phyloP scores from a whole-genome alignment of 2,329 filamentous ascomycete species.

The Orbilia quercus region DNA sequence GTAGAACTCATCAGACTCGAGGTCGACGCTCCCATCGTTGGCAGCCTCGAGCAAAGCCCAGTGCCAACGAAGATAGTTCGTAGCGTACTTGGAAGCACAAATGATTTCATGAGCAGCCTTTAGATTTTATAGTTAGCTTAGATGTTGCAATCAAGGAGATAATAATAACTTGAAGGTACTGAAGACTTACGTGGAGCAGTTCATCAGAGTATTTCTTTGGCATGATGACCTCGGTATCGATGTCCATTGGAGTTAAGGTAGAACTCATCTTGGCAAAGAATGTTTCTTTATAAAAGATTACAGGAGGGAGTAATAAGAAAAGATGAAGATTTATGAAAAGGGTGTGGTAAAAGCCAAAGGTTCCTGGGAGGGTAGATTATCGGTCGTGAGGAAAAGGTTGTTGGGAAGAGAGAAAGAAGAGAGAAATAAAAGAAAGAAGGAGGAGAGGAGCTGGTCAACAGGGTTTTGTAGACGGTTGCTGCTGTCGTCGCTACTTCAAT shows the following conservation, averaged over 20 bases:
- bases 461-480: background rate
- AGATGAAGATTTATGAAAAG: no score
- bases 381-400: background rate
- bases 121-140: background rate
- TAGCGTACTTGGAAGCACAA: slow-evolving; percentile 1
- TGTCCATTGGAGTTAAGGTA: background rate
- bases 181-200: slow-evolving; percentile 10
- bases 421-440: background rate
- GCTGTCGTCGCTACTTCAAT: no score
- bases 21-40: background rate
- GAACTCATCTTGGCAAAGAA: background rate
- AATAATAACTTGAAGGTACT: background rate
- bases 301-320: no score
- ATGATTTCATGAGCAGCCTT: slow-evolving; percentile 35
- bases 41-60: slow-evolving; percentile 35
- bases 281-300: background rate
- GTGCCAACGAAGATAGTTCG: slow-evolving; percentile 21
- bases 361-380: background rate
- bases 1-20: background rate
- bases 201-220: slow-evolving; percentile 12
- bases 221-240: background rate
- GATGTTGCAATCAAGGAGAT: background rate
- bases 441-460: background rate
- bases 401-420: background rate
- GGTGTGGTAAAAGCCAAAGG: background rate